These are phyloP conservation scores for Claviceps arundinis DNA, from an alignment of 2,329 filamentous ascomycete species.

Conservation along the genomic window DNA sequence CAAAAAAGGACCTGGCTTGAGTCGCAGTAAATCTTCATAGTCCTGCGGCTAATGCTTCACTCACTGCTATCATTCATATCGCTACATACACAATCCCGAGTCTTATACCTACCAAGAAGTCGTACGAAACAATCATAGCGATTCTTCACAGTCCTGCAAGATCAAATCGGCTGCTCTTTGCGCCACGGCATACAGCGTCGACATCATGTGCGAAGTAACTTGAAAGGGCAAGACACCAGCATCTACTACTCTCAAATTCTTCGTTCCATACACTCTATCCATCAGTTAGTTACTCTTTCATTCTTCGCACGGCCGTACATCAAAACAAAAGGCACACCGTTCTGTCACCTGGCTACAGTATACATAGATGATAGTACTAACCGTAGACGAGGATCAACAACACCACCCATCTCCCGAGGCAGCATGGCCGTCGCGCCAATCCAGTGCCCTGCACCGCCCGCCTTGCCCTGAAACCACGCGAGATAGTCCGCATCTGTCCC, in stretches of 20 bases:
- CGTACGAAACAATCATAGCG: neutral
- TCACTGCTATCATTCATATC: too few relatives aligned
- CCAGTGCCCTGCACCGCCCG: conserved; percentile 12
- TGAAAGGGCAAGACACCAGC: conserved; percentile 11
- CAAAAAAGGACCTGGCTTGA: too few relatives aligned
- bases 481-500: conserved; percentile 11
- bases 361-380: neutral
- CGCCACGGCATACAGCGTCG: conserved; percentile 12
- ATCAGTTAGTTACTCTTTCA: neutral
- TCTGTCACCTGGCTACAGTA: neutral
- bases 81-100: too few relatives aligned
- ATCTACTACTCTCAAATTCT: conserved; percentile 11
- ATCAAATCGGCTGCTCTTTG: conserved; percentile 12
- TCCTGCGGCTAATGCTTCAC: too few relatives aligned
- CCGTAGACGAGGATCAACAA: conserved; percentile 10
- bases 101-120: too few relatives aligned
- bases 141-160: conserved; percentile 4
- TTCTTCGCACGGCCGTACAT: too few relatives aligned
- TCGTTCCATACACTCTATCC: conserved; percentile 11
- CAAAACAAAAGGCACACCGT: neutral
- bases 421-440: conserved; percentile 13
- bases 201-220: conserved; percentile 13
- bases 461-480: conserved; percentile 6
- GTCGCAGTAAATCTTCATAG: too few relatives aligned
- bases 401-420: conserved; percentile 11